Percentiles rank a stretch among this genome's conserved stretches.
phyloP scores from a whole-genome alignment of 2,329 filamentous ascomycete species.

The Penicillium digitatum region DNA sequence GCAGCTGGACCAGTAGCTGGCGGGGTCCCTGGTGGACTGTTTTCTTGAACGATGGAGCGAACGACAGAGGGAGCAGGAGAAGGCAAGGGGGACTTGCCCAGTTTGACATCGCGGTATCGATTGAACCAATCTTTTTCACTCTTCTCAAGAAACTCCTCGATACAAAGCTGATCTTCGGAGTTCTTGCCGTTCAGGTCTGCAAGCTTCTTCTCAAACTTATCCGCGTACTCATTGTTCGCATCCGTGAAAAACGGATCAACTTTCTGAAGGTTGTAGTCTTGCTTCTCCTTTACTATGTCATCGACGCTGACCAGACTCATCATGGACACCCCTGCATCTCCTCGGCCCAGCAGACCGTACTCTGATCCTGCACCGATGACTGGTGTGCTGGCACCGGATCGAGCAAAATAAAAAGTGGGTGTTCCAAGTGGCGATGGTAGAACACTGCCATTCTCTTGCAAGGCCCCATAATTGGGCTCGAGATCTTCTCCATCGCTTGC shows the following conservation, averaged over 20 bases:
- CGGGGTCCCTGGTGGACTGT: conserved; percentile 30
- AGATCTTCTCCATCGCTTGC: conserved; percentile 4
- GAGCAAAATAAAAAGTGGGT: conserved; percentile 3
- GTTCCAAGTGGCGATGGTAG: conserved; percentile 4
- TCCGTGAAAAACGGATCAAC: conserved; percentile 66
- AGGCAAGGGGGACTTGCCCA: conserved; percentile 46
- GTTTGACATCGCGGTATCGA: conserved; percentile 55
- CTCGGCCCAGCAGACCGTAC: conserved; percentile 14
- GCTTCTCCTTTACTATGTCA: conserved; percentile 50
- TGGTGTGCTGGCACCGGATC: conserved; percentile 6
- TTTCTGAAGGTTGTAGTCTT: conserved; percentile 60
- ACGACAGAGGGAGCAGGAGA: conserved; percentile 27
- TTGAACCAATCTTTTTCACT: conserved; percentile 66
- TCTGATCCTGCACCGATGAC: background rate
- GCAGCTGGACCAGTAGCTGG: conserved; percentile 33
- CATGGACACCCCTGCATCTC: conserved; percentile 43
- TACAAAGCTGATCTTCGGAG: conserved; percentile 57
- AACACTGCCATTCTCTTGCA: background rate
- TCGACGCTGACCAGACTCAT: conserved; percentile 52
- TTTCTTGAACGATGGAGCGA: background rate
- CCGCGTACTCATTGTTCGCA: conserved; percentile 58
- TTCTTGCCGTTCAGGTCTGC: conserved; percentile 54
- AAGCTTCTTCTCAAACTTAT: conserved; percentile 55
- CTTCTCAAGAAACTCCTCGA: conserved; percentile 61
- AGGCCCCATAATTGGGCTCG: background rate